Conservation (phyloP, 495 filamentous ascomycete species). For the Hyaloscypha bicolor region DNA sequence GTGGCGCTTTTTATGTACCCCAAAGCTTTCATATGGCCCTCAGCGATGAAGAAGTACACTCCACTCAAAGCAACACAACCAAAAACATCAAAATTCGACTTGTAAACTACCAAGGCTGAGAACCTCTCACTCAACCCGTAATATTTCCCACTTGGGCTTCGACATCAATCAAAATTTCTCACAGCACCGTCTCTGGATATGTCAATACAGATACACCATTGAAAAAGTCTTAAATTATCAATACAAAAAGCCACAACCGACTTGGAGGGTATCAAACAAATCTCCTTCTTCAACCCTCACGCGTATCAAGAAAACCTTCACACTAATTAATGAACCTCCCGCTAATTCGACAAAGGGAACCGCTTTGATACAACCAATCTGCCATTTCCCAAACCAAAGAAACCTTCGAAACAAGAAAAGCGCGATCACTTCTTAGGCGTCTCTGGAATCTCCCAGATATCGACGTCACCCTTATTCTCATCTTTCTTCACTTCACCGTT, state of each 20-base stretch:
- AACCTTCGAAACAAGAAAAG: neutral
- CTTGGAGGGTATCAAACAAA: slow-evolving; percentile 5
- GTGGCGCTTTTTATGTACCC: no score
- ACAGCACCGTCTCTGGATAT: no score
- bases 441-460: slow-evolving; percentile 29
- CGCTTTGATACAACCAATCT: neutral
- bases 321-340: neutral
- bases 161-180: no score
- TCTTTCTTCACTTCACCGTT: slow-evolving; percentile 8
- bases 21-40: no score
- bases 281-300: neutral
- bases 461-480: neutral
- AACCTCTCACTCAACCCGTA: no score
- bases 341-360: neutral
- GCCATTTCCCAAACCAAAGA: neutral
- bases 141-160: no score
- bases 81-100: no score
- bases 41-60: no score
- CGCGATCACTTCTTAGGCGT: slow-evolving; percentile 19
- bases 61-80: no score
- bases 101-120: no score
- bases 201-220: no score
- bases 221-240: neutral
- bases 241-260: neutral
- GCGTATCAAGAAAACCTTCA: neutral